Base-by-base conservation (phyloP, 768 basidiomycete species). In the Collybiopsis confluens region DNA sequence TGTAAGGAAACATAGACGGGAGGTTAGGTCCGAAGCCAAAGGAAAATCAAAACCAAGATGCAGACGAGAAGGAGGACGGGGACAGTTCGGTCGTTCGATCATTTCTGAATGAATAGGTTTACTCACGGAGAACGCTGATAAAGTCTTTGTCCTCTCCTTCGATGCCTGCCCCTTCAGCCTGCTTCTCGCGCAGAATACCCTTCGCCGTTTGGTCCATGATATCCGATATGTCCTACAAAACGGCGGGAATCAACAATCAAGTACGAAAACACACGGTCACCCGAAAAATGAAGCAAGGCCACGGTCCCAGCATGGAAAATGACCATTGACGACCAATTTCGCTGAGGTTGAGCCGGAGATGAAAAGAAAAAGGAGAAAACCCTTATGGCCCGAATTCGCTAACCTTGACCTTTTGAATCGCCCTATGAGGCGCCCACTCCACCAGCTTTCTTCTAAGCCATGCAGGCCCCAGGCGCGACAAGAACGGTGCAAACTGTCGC, bases 41-140 rank as follows among this genome's bases (percentile, higher is more conserved):
- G 37, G 27, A 48, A 21, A 23, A 37, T 35, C 21, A 33, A 13
- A 33, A 33, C 6, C 30, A 33, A 33, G 30, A 24, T 48, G 51
- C 7, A 37, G 26, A 28, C 36, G 20, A 18, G 16, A 23, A 36
- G 35, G 40, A 37, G n/a, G n/a, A n/a, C n/a, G n/a, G n/a, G n/a
- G n/a, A n/a, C n/a, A 7, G 9, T 37, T 44, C 38, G 23, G 20
- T 48, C 9, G 26, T n/a, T 18, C 35, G 35, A 3, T 16, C n/a
- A n/a, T n/a, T n/a, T n/a, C n/a, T n/a, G n/a, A n/a, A n/a, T n/a
- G n/a, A n/a, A 41, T 24, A 28, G 38, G 24, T 8, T 16, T 1
- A 59, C 77, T 60, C 57, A 81, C 80, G 61, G 36, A 82, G 65
- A 28, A 76, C 66, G 54, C 75, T 77, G 52, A 79, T 78, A 28